A percentile compares a stretch with the other conserved stretches of the same genome.
phyloP scores from a whole-genome alignment of 1,284 basidiomycete species.

The Cutaneotrichosporon mucoides region DNA sequence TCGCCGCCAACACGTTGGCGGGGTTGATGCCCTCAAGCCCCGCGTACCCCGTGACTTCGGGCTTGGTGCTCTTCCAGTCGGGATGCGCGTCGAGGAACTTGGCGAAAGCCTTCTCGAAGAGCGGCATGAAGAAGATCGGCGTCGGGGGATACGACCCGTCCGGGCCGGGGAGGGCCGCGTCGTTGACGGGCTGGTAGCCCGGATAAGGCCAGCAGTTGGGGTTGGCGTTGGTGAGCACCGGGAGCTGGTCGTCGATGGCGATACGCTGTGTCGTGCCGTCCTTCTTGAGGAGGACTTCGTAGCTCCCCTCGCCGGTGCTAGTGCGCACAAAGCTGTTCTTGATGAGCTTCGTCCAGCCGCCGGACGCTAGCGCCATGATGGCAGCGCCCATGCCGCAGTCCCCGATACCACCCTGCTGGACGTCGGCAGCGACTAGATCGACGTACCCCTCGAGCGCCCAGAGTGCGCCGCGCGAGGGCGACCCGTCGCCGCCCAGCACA shows the following conservation, averaged over 20 bases:
- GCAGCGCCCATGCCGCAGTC: constrained; percentile 24
- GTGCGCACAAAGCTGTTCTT: constrained; percentile 7
- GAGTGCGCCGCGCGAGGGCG: constrained; percentile 12
- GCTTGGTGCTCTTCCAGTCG: constrained; percentile 6
- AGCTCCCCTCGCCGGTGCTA: neutral
- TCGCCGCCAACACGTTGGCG: constrained; percentile 13
- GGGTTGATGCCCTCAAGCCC: constrained; percentile 15
- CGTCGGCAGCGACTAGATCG: constrained; percentile 20
- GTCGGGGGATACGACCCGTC: constrained; percentile 14
- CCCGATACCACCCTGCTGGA: constrained; percentile 22
- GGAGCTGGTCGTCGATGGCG: constrained; percentile 23
- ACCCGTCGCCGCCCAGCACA: constrained; percentile 20
- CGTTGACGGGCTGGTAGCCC: constrained; percentile 20
- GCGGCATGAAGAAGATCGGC: constrained; percentile 22
- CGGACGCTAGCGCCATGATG: constrained; percentile 13
- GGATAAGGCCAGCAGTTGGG: constrained; percentile 18
- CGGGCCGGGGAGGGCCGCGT: constrained; percentile 13
- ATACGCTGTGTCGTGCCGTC: constrained; percentile 11
- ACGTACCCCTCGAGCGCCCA: constrained; percentile 26
- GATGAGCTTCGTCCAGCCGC: constrained; percentile 17
- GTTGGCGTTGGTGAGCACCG: constrained; percentile 10
- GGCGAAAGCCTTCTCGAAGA: constrained; percentile 25
- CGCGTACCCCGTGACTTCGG: constrained; percentile 7
- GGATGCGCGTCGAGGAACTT: constrained; percentile 21
- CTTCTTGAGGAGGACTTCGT: constrained; percentile 12